Evolutionary conservation across 176 grass and related monocot genomes (phyloP).

Genomic region (Triticum turgidum): DNA sequence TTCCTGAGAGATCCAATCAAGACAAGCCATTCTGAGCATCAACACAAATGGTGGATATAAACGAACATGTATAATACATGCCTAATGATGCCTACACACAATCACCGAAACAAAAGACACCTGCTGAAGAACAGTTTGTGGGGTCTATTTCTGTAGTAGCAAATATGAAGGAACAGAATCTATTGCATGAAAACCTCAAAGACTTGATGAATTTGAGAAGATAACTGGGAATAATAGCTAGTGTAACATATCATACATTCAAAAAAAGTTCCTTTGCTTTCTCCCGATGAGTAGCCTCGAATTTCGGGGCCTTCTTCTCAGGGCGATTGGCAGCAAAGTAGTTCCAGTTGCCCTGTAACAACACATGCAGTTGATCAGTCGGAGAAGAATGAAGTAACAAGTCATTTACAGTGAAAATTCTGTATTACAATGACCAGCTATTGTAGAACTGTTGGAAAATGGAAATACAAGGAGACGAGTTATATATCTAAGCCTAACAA

Average conservation of each 20-base stretch:
- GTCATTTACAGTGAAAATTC: background rate
- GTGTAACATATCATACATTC: conserved; percentile 47
- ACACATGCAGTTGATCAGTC: background rate
- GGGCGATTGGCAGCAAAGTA: conserved; percentile 91
- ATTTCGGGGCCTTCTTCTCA: conserved; percentile 94
- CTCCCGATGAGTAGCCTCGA: conserved; percentile 90
- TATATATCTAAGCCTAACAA: background rate
- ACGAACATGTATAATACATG: background rate
- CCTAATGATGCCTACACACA: background rate
- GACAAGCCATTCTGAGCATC: background rate
- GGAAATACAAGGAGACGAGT: background rate
- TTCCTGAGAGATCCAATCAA: background rate
- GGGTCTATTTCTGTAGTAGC: background rate
- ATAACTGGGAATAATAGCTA: background rate
- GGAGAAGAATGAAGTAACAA: background rate
- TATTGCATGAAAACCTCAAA: background rate
- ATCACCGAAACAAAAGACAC: background rate
- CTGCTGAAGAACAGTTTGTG: background rate
- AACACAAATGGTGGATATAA: background rate
- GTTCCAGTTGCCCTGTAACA: conserved; percentile 89
- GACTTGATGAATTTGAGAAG: background rate
- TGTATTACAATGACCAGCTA: background rate
- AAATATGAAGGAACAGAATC: background rate
- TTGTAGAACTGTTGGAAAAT: background rate
- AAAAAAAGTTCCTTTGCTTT: conserved; percentile 96